A percentile compares a stretch with the other conserved stretches of the same genome.
phyloP scores from a whole-genome alignment of 306 rosid species.

The Lathyrus sativus region DNA sequence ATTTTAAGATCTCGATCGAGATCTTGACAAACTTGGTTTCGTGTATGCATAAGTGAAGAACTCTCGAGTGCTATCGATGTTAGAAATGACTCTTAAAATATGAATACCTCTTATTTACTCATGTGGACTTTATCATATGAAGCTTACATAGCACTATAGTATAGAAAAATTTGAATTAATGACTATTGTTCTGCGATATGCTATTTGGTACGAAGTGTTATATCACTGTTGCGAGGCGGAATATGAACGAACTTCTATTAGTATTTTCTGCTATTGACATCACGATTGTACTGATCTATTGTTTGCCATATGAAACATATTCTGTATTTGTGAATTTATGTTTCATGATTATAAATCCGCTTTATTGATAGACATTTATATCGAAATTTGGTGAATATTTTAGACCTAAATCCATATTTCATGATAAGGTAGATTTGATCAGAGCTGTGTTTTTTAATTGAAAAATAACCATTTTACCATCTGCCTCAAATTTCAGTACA shows the following conservation, averaged over 20 bases:
- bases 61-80: slow-evolving; percentile 19
- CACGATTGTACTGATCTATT: background rate
- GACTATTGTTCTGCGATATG: too few relatives aligned
- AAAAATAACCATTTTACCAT: slow-evolving; percentile 29
- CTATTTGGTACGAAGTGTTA: too few relatives aligned
- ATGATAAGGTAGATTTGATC: too few relatives aligned
- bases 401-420: too few relatives aligned
- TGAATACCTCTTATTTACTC: too few relatives aligned
- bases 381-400: too few relatives aligned
- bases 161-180: too few relatives aligned
- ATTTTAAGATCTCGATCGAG: too few relatives aligned
- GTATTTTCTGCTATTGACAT: too few relatives aligned
- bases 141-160: background rate
- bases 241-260: too few relatives aligned
- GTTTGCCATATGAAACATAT: slow-evolving; percentile 14
- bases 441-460: slow-evolving; percentile 20
- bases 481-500: slow-evolving; percentile 56
- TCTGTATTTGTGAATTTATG: slow-evolving; percentile 23
- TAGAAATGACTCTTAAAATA: slow-evolving; percentile 25
- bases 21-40: too few relatives aligned
- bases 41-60: slow-evolving; percentile 24
- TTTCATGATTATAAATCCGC: slow-evolving; percentile 24
- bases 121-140: slow-evolving; percentile 16
- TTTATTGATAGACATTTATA: background rate
- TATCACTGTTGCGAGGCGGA: too few relatives aligned